Evolutionary conservation across 345 rosid species (phyloP).

Genomic region (Salix viminalis): DNA sequence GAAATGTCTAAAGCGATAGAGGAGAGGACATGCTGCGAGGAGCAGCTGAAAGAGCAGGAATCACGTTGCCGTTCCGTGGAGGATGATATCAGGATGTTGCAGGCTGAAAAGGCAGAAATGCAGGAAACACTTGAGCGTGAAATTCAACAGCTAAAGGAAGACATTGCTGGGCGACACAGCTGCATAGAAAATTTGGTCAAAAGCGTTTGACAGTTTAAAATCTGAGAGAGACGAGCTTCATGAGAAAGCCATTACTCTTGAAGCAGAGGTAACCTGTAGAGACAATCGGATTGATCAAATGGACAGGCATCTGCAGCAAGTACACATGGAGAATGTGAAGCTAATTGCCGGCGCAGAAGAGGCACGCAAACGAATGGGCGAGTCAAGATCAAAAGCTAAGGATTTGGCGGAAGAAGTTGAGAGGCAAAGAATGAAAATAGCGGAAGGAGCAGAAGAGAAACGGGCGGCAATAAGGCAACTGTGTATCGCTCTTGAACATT

Average conservation of each 20-base stretch:
- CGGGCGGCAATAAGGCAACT: constrained; percentile 33
- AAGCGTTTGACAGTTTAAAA: constrained; percentile 34
- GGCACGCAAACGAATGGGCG: constrained; percentile 29
- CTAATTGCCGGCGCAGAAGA: constrained; percentile 32
- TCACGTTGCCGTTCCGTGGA: constrained; percentile 33
- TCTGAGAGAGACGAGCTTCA: constrained; percentile 49
- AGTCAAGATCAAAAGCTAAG: constrained; percentile 33
- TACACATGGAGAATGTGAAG: constrained; percentile 26
- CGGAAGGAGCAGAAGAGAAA: constrained; percentile 30
- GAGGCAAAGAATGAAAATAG: constrained; percentile 12
- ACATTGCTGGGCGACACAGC: constrained; percentile 30
- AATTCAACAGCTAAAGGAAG: constrained; percentile 36
- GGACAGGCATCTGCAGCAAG: constrained; percentile 40
- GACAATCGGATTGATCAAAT: constrained; percentile 38
- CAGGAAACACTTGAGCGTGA: constrained; percentile 30
- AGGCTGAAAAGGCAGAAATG: constrained; percentile 39
- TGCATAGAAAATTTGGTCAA: constrained; percentile 39
- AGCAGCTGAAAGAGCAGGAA: constrained; percentile 44
- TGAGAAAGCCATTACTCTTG: constrained; percentile 36
- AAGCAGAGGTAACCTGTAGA: constrained; percentile 41
- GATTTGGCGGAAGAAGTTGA: constrained; percentile 51
- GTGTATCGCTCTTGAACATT: constrained; percentile 28
- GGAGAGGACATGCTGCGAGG: constrained; percentile 33
- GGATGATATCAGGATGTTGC: constrained; percentile 31
- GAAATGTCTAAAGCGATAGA: constrained; percentile 41